Base-by-base conservation (phyloP, 73 alveolate species). In the Paramecium sonneborni region DNA sequence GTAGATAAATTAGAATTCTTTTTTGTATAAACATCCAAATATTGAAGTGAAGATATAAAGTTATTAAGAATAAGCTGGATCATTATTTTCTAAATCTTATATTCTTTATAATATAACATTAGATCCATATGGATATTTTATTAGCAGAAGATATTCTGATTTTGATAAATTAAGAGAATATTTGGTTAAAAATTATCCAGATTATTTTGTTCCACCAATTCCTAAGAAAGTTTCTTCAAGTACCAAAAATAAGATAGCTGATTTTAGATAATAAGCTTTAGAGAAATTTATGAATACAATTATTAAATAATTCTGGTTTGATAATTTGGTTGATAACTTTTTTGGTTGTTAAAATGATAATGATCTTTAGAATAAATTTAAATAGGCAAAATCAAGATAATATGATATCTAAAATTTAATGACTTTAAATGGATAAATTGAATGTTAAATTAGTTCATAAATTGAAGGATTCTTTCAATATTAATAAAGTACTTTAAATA, bases 131-230 rank as follows among this genome's bases (percentile, higher is more conserved):
- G 74, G 56, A 79, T 44, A 79, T 46, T 30, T 41, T 15, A 79
- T 79, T 43, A 43, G 28, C n/a, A 38, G 90, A 5, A 79, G 90
- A 79, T 79, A 79, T 46, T 41, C 90, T 41, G 90, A 79, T 15
- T 79, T 79, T 12, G 90, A 79, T 18, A 79, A 79, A 44, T 44
- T 79, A 39, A 79, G 90, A 23, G 90, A 79, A 79, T 79, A 79
- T 46, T 46, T 79, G 32, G 21, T 41, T 0, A 79, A 79, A 37
- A 79, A 46, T 79, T 79, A 79, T 43, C 90, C 90, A 24, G 90
- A 79, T 20, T 79, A 43, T 18, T 30, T 14, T 24, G 90, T 79
- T 0, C 90, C 90, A 2, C 90, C 90, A n/a, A 79, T 79, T 43
- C 76, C 90, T 10, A 23, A 79, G 72, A 79, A 79, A 46, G 90